A percentile compares a stretch with the other conserved stretches of the same genome.
These are phyloP conservation scores for Bonia amplexicaulis DNA, from an alignment of 176 grass and related monocot genomes.

Conservation along the genomic window DNA sequence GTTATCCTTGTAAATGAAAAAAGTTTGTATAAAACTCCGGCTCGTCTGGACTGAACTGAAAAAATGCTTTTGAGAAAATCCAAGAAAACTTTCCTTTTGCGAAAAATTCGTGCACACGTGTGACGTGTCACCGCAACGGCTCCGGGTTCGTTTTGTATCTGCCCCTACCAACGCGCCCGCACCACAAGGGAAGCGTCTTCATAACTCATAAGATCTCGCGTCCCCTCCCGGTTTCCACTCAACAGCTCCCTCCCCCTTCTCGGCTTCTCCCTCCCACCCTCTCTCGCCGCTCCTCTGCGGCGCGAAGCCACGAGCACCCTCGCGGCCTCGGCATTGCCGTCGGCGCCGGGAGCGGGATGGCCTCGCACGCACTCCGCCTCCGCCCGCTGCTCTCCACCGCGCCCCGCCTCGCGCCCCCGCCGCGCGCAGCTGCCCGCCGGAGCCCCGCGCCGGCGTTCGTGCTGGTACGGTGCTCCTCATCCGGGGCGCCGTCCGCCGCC, in stretches of 20 bases:
- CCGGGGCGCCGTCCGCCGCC: slow-evolving; percentile 31
- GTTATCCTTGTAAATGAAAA: no score
- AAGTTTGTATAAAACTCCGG: no score
- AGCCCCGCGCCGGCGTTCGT: background rate
- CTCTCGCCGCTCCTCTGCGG: background rate
- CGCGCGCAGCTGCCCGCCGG: background rate
- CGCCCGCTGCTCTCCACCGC: slow-evolving; percentile 28
- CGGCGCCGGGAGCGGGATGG: background rate
- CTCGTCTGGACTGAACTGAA: no score
- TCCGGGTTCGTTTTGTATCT: background rate
- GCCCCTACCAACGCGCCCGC: background rate
- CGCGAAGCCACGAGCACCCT: background rate
- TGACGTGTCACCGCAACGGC: background rate
- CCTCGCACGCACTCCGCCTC: slow-evolving; percentile 25
- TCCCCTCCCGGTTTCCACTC: background rate
- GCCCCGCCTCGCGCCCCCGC: background rate
- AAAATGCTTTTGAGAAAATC: background rate
- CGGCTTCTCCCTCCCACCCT: background rate
- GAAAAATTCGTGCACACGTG: background rate
- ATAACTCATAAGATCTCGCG: slow-evolving; percentile 18
- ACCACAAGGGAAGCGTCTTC: background rate
- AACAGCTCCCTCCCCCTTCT: background rate
- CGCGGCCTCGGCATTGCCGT: background rate
- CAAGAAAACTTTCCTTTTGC: no score
- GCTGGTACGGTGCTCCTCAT: slow-evolving; percentile 41